phyloP scores from a whole-genome alignment of 371 early-diverging fungal genomes.

The Rhizopus delemar region DNA sequence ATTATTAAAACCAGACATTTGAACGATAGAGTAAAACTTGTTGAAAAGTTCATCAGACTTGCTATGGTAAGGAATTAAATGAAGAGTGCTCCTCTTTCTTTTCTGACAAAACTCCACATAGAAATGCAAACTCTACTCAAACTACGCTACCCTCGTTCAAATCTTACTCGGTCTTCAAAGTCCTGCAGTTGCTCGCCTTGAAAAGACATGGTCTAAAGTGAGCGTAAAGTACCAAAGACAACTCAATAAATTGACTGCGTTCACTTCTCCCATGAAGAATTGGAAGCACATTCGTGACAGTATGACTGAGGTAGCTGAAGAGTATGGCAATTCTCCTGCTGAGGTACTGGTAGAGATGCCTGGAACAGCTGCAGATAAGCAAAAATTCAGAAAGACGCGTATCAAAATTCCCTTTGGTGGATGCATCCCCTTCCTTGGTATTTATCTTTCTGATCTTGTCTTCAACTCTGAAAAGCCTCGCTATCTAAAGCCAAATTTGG shows the following conservation, averaged over 20 bases:
- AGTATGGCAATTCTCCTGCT: constrained; percentile 50
- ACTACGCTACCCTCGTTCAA: constrained; percentile 67
- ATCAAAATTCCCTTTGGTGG: constrained; percentile 57
- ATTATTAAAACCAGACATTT: constrained; percentile 56
- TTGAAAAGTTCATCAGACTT: constrained; percentile 73
- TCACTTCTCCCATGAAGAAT: constrained; percentile 64
- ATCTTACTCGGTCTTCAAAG: constrained; percentile 66
- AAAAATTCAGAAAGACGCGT: constrained; percentile 27
- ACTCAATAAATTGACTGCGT: constrained; percentile 55
- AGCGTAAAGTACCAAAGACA: constrained; percentile 48
- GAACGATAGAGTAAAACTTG: constrained; percentile 59
- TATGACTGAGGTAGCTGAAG: constrained; percentile 63
- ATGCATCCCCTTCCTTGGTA: constrained; percentile 64
- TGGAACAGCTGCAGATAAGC: constrained; percentile 27
- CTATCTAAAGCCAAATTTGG: constrained; percentile 45
- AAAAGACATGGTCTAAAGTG: constrained; percentile 65
- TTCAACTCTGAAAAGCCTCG: constrained; percentile 67
- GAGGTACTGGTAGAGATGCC: constrained; percentile 46
- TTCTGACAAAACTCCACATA: constrained; percentile 17
- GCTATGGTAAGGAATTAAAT: constrained; percentile 52
- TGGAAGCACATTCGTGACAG: constrained; percentile 69
- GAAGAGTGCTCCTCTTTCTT: neutral
- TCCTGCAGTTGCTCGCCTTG: constrained; percentile 60
- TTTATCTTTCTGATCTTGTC: constrained; percentile 68
- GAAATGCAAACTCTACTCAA: constrained; percentile 65